Conservation (phyloP, 2,329 filamentous ascomycete genomes). For the Chrysoporthe puriensis region DNA sequence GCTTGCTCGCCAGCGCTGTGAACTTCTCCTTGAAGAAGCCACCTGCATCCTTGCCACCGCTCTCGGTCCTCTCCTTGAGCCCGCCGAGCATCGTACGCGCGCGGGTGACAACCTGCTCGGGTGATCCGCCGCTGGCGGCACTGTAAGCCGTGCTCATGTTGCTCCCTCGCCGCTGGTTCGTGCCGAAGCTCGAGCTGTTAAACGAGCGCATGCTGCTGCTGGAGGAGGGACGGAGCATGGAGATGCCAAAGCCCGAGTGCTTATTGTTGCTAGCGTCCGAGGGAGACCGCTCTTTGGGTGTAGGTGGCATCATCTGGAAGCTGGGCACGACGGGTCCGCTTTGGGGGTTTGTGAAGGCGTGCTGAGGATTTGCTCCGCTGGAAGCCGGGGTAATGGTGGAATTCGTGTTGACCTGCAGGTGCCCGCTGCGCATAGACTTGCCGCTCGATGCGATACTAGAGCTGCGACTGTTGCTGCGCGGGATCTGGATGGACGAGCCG, state of each 20-base stretch:
- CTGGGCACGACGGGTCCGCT: slow-evolving; percentile 40
- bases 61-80: slow-evolving; percentile 29
- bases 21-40: slow-evolving; percentile 32
- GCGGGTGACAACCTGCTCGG: slow-evolving; percentile 18
- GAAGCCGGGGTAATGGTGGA: slow-evolving; percentile 26
- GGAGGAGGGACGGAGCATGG: slow-evolving; percentile 26
- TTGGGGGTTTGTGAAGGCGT: slow-evolving; percentile 11
- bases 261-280: slow-evolving; percentile 27
- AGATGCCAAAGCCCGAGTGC: slow-evolving; percentile 29
- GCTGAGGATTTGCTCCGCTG: slow-evolving; percentile 34
- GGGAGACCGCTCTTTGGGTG: slow-evolving; percentile 38
- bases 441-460: slow-evolving; percentile 55
- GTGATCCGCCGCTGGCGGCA: slow-evolving; percentile 9
- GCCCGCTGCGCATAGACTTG: slow-evolving; percentile 44
- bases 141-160: slow-evolving; percentile 24
- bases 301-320: slow-evolving; percentile 52
- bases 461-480: slow-evolving; percentile 53
- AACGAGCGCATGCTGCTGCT: slow-evolving; percentile 31
- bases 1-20: slow-evolving; percentile 33
- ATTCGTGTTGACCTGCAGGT: slow-evolving; percentile 26
- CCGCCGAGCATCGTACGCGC: slow-evolving; percentile 26
- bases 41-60: slow-evolving; percentile 27
- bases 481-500: slow-evolving; percentile 51
- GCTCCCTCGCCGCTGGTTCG: slow-evolving; percentile 28
- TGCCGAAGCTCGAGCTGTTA: slow-evolving; percentile 29